Evolutionary conservation across 352 stramenopile genomes (phyloP).

Genomic region (Phytophthora megakarya): DNA sequence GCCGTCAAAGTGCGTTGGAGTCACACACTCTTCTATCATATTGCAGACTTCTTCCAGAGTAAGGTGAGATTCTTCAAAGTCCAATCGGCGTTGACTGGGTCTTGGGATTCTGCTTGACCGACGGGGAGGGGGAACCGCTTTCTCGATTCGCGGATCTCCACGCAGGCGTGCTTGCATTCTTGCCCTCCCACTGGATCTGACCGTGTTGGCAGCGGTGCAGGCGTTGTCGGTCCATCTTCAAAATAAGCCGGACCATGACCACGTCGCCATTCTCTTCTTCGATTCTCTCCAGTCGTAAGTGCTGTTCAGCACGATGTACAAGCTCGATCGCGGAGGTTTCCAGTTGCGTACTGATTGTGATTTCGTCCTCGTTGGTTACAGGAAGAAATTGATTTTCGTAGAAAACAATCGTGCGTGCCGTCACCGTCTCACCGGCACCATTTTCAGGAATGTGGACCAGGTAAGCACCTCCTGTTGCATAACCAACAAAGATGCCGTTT

Average conservation of each 20-base stretch:
- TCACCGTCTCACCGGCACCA: not conserved
- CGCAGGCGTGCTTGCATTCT: not conserved
- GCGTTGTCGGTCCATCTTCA: not conserved
- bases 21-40: slow-evolving; percentile 9
- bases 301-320: not conserved
- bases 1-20: slow-evolving; percentile 1
- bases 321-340: not conserved
- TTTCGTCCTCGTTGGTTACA: not conserved
- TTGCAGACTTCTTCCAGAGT: slow-evolving; percentile 8
- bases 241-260: not conserved
- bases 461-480: slow-evolving; percentile 1
- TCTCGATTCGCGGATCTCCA: slow-evolving; percentile 1
- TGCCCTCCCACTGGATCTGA: slow-evolving; percentile 14
- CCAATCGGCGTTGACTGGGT: slow-evolving; percentile 1
- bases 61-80: slow-evolving; percentile 16
- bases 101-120: slow-evolving; percentile 1
- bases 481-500: slow-evolving; percentile 1
- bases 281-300: not conserved
- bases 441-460: not conserved
- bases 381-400: slow-evolving; percentile 6
- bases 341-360: not conserved
- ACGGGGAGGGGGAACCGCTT: not conserved
- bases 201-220: not conserved
- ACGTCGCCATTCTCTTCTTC: slow-evolving; percentile 7
- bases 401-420: slow-evolving; percentile 3